Evolutionary conservation across 2,329 filamentous ascomycete genomes (phyloP).

Genomic region (Fusarium brachygibbosum): DNA sequence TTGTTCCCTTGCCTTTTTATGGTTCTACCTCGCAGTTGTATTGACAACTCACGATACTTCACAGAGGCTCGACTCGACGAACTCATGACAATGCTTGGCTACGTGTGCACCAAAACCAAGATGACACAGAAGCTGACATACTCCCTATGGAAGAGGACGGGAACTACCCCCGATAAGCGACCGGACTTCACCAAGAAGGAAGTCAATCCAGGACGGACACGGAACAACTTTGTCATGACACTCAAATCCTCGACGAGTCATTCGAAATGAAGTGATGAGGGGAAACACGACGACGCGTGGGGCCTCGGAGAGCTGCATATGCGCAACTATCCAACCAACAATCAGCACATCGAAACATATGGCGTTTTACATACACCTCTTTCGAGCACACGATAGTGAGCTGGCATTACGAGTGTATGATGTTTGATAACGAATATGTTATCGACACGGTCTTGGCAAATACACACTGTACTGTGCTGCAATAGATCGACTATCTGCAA

Average conservation of each 20-base stretch:
- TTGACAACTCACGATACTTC: conserved; percentile 92
- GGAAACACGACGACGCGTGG: conserved; percentile 35
- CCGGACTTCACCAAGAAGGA: conserved; percentile 72
- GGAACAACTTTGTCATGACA: conserved; percentile 93
- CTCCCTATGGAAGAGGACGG: conserved; percentile 79
- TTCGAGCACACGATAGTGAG: conserved; percentile 20
- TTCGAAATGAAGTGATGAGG: conserved; percentile 28
- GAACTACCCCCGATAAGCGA: conserved; percentile 24
- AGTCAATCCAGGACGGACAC: conserved; percentile 77
- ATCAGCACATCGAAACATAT: conserved; percentile 24
- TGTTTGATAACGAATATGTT: conserved; percentile 22
- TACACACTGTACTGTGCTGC: conserved; percentile 19
- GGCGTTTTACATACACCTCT: conserved; percentile 10
- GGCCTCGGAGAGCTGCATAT: conserved; percentile 42
- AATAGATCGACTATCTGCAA: conserved; percentile 35
- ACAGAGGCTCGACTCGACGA: conserved; percentile 75
- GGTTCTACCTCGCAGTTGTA: conserved; percentile 88
- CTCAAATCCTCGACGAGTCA: conserved; percentile 59
- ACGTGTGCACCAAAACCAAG: conserved; percentile 74
- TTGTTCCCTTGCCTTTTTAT: conserved; percentile 82
- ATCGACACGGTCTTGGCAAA: conserved; percentile 31
- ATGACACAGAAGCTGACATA: conserved; percentile 87
- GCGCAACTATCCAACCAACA: conserved; percentile 46
- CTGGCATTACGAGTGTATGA: conserved; percentile 15
- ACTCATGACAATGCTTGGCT: conserved; percentile 85